Evolutionary conservation across 2,329 filamentous ascomycete genomes (phyloP).

Genomic region (Anisogramma anomala): DNA sequence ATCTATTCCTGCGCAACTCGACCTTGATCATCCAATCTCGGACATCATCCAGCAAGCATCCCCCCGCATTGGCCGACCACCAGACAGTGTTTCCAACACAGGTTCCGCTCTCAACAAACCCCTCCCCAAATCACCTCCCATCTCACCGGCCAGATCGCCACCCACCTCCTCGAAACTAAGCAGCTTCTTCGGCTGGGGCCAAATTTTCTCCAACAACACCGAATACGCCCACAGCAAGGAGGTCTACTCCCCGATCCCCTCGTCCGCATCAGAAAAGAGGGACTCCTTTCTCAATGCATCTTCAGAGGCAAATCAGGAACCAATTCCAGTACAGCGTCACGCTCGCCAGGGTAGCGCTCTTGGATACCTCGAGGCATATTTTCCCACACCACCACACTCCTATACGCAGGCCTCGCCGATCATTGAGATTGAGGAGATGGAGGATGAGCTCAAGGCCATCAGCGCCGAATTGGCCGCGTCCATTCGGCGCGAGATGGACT

Average conservation of each 20-base stretch:
- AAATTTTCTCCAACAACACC: conserved; percentile 32
- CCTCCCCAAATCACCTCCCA: conserved; percentile 44
- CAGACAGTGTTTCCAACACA: conserved; percentile 14
- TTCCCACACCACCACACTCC: conserved; percentile 36
- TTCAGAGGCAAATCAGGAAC: conserved; percentile 27
- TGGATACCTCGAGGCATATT: conserved; percentile 39
- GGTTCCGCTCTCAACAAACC: conserved; percentile 38
- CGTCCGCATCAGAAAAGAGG: conserved; percentile 35
- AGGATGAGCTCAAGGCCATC: conserved; percentile 88
- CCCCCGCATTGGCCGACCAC: conserved; percentile 15
- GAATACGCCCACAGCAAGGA: conserved; percentile 39
- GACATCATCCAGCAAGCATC: conserved; percentile 19
- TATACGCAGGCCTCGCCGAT: conserved; percentile 25
- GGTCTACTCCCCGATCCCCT: conserved; percentile 35
- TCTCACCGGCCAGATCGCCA: conserved; percentile 45
- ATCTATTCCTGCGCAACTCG: conserved; percentile 40
- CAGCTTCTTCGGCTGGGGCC: conserved; percentile 43
- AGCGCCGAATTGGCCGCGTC: conserved; percentile 85
- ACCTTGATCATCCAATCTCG: conserved; percentile 32
- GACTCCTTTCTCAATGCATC: conserved; percentile 31
- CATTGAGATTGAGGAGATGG: conserved; percentile 68
- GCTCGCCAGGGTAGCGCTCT: conserved; percentile 31
- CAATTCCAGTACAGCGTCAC: conserved; percentile 30
- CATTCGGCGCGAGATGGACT: conserved; percentile 88
- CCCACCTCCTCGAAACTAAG: conserved; percentile 34